Conservation (phyloP, 2,329 filamentous ascomycete species). For the Pseudogymnoascus sp. region DNA sequence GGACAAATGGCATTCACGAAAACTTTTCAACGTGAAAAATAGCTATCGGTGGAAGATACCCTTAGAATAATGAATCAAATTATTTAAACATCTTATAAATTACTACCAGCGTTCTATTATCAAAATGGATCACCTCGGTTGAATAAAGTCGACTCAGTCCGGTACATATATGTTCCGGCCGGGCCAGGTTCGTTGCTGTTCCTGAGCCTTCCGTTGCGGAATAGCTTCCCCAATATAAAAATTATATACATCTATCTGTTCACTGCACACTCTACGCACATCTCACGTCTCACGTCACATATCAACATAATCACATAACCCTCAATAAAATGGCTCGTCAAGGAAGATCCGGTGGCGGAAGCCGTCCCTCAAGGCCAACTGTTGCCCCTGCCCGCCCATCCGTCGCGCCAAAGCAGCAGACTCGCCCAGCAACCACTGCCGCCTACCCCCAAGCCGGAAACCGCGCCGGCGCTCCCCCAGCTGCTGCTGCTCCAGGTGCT, state of each 20-base stretch:
- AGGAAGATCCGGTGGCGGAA: slow-evolving; percentile 55
- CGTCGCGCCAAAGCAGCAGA: slow-evolving; percentile 51
- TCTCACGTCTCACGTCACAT: slow-evolving; percentile 9
- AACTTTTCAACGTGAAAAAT: background rate
- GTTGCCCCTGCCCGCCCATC: slow-evolving; percentile 51
- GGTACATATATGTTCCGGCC: slow-evolving; percentile 5
- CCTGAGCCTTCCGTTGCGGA: slow-evolving; percentile 8
- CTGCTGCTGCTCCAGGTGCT: slow-evolving; percentile 27
- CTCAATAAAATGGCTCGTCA: slow-evolving; percentile 64
- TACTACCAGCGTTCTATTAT: background rate
- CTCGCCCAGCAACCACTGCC: slow-evolving; percentile 62
- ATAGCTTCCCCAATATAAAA: slow-evolving; percentile 1
- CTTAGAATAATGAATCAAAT: slow-evolving; percentile 3
- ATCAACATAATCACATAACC: slow-evolving; percentile 13
- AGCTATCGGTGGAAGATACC: slow-evolving; percentile 1
- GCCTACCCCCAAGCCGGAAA: slow-evolving; percentile 40
- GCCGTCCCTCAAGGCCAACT: slow-evolving; percentile 59
- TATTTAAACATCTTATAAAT: background rate
- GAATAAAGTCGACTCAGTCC: background rate
- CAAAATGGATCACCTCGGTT: background rate
- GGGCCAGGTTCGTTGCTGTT: background rate
- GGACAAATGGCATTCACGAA: background rate
- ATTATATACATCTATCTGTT: slow-evolving; percentile 18
- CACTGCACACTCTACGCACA: background rate
- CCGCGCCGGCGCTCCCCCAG: slow-evolving; percentile 39